phyloP scores from a whole-genome alignment of 257 asterid genomes.

The Solanum chiquidenum region DNA sequence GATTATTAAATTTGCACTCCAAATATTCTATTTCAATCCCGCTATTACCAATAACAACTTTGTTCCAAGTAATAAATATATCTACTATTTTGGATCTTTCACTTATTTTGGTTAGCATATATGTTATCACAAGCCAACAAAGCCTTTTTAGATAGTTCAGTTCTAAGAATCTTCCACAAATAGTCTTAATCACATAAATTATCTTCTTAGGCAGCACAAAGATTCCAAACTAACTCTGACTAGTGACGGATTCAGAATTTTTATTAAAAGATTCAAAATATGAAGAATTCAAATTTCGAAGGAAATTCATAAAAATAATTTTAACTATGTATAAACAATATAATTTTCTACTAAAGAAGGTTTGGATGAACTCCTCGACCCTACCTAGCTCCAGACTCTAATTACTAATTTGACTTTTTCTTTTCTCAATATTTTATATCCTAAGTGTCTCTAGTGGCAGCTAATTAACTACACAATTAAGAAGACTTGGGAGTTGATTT shows the following conservation, averaged over 20 bases:
- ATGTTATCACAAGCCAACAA: background rate
- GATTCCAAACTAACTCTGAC: background rate
- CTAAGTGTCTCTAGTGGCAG: background rate
- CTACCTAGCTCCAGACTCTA: background rate
- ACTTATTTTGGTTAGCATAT: background rate
- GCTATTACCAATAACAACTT: too few species aligned
- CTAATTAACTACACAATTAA: background rate
- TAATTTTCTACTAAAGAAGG: background rate
- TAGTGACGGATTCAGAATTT: background rate
- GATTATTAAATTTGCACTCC: too few species aligned
- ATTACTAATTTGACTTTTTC: background rate
- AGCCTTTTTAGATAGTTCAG: background rate
- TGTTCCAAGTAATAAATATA: too few species aligned
- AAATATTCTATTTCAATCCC: too few species aligned
- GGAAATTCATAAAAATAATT: background rate
- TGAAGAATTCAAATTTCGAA: background rate
- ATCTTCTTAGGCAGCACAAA: background rate
- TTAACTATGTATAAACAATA: rapidly evolving
- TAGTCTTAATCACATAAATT: background rate
- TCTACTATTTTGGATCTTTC: background rate
- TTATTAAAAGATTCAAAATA: too few species aligned
- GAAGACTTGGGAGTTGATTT: background rate
- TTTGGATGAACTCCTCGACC: background rate
- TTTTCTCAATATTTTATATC: background rate
- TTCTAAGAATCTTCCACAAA: background rate